Evolutionary conservation across 2,329 filamentous ascomycete species (phyloP).

Genomic region (Diaporthe australafricana): DNA sequence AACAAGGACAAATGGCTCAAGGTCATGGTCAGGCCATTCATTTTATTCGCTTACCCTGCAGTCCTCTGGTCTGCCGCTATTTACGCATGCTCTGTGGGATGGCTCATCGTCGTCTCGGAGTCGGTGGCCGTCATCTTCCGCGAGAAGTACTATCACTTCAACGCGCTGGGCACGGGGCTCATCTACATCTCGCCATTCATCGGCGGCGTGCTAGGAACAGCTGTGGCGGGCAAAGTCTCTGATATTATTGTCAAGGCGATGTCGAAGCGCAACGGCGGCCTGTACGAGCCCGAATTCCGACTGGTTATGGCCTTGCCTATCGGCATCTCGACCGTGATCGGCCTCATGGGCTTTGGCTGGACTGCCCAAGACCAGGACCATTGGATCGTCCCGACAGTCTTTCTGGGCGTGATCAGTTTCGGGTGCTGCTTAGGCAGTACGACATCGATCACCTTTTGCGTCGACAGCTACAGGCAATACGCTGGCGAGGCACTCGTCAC

Average conservation of each 20-base stretch:
- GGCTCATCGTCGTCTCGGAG: conserved; percentile 95
- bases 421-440: conserved; percentile 92
- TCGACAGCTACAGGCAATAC: conserved; percentile 93
- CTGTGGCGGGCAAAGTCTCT: conserved; percentile 87
- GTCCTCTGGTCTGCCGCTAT: conserved; percentile 89
- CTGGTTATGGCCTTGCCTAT: conserved; percentile 89
- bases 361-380: conserved; percentile 78
- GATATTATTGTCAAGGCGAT: conserved; percentile 87
- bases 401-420: conserved; percentile 93
- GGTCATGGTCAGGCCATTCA: conserved; percentile 82
- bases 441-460: conserved; percentile 92
- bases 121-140: conserved; percentile 85
- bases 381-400: conserved; percentile 93
- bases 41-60: conserved; percentile 87
- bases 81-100: conserved; percentile 90
- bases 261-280: conserved; percentile 86
- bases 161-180: conserved; percentile 81
- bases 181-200: conserved; percentile 93
- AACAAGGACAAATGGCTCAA: conserved; percentile 82
- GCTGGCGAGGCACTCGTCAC: conserved; percentile 95
- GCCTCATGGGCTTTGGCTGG: conserved; percentile 98
- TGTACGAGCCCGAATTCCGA: conserved; percentile 95
- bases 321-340: conserved; percentile 80
- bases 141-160: conserved; percentile 81
- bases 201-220: conserved; percentile 89